These are phyloP conservation scores for Fraxinus baroniana DNA, from an alignment of 305 asterid genomes.

Conservation along the genomic window DNA sequence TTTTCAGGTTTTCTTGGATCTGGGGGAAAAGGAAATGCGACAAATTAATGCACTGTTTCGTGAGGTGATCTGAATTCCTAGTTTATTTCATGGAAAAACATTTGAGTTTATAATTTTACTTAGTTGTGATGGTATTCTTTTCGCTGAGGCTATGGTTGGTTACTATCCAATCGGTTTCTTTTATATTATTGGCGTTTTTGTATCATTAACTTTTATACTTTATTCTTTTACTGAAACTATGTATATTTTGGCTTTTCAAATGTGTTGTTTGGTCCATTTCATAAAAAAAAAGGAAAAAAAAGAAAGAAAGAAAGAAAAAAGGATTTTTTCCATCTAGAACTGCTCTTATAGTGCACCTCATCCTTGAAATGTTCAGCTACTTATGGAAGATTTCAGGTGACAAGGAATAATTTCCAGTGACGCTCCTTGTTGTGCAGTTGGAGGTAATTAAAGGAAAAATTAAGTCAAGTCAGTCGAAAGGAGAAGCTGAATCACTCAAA, in stretches of 20 bases:
- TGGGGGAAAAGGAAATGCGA: conserved; percentile 78
- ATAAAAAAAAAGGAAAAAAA: background rate
- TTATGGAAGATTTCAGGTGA: background rate
- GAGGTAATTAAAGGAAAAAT: conserved; percentile 56
- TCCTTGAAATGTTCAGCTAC: conserved; percentile 1
- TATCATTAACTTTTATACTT: background rate
- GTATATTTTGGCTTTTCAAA: conserved; percentile 8
- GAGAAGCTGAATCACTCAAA: conserved; percentile 80
- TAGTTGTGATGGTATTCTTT: conserved; percentile 12
- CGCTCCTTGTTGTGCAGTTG: conserved; percentile 51
- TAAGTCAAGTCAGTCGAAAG: conserved; percentile 73
- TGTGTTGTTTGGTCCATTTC: background rate
- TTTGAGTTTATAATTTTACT: background rate
- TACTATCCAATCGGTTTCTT: background rate
- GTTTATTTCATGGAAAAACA: conserved; percentile 1
- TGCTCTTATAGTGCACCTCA: conserved; percentile 5
- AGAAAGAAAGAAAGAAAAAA: background rate
- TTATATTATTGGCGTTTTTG: conserved; percentile 7
- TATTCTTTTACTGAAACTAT: background rate
- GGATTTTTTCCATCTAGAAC: background rate
- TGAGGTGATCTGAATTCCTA: conserved; percentile 55
- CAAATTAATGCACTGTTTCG: conserved; percentile 70
- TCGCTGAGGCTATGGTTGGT: background rate
- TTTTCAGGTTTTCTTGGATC: conserved; percentile 81
- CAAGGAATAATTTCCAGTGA: conserved; percentile 13